Conservation (phyloP, 257 asterid genomes). For the Asclepias syriaca region DNA sequence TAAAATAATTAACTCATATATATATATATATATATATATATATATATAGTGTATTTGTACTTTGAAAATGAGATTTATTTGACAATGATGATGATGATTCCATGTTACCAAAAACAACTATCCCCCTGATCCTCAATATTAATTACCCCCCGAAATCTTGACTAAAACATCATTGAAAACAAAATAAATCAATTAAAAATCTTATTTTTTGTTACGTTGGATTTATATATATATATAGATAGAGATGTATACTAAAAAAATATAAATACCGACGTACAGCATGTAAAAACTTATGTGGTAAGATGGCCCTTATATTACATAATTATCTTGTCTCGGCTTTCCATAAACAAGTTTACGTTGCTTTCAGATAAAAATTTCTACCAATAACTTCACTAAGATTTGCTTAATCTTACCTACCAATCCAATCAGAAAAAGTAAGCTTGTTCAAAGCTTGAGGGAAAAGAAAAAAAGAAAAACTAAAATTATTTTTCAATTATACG, state of each 20-base stretch:
- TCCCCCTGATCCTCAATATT: neutral
- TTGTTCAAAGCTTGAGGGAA: neutral
- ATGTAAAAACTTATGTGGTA: neutral
- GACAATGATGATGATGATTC: too few species aligned
- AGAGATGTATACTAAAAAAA: too few species aligned
- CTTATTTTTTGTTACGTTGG: neutral
- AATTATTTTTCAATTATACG: neutral
- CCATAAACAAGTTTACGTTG: neutral
- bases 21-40: too few species aligned
- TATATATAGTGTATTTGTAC: too few species aligned
- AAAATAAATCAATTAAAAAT: neutral
- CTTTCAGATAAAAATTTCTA: neutral
- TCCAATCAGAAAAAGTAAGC: neutral
- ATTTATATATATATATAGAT: too few species aligned
- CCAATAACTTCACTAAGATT: slow-evolving; percentile 4
- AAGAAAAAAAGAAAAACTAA: neutral
- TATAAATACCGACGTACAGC: neutral
- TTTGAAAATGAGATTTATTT: too few species aligned
- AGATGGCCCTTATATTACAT: neutral
- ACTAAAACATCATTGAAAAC: neutral
- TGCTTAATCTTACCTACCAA: slow-evolving; percentile 7
- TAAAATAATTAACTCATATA: too few species aligned
- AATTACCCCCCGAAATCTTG: neutral
- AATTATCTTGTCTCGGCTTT: neutral
- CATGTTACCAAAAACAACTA: neutral